Conservation (phyloP, 2,329 filamentous ascomycete species). For the Arthrobotrys pseudoclavata region DNA sequence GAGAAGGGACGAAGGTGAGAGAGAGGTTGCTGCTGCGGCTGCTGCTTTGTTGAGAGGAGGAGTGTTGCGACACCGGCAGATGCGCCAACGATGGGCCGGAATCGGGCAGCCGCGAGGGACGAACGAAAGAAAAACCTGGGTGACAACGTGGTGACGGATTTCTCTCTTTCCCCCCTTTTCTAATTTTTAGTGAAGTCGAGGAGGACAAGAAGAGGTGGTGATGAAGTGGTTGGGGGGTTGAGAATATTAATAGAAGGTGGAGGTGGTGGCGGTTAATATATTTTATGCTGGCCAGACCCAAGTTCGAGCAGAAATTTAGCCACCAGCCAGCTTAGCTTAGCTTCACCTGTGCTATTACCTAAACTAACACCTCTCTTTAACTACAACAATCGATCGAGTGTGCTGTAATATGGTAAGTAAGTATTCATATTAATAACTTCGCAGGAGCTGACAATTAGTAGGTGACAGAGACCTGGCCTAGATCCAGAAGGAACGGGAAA, state of each 20-base stretch:
- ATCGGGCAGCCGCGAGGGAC: constrained; percentile 52
- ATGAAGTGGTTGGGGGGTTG: constrained; percentile 26
- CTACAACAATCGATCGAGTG: neutral
- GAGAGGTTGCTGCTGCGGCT: constrained; percentile 33
- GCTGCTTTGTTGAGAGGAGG: constrained; percentile 36
- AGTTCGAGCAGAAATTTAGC: constrained; percentile 24
- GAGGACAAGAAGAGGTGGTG: constrained; percentile 2
- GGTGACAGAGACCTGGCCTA: neutral
- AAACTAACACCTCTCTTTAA: neutral
- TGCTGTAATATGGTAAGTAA: neutral
- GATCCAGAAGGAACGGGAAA: constrained; percentile 29
- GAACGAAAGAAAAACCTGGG: constrained; percentile 59
- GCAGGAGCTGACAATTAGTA: constrained; percentile 11
- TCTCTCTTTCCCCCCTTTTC: neutral
- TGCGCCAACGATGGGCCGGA: constrained; percentile 62
- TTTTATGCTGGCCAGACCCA: constrained; percentile 10
- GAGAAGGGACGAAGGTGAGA: constrained; percentile 3
- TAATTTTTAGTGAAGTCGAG: neutral
- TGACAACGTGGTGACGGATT: constrained; percentile 62
- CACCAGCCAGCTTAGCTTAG: constrained; percentile 4
- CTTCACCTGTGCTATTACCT: neutral
- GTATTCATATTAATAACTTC: constrained; percentile 9
- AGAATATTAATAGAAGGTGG: constrained; percentile 2
- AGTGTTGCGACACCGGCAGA: constrained; percentile 60
- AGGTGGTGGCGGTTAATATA: constrained; percentile 27